phyloP scores from a whole-genome alignment of 108 stramenopile species.

The Cafeteria roenbergensis region DNA sequence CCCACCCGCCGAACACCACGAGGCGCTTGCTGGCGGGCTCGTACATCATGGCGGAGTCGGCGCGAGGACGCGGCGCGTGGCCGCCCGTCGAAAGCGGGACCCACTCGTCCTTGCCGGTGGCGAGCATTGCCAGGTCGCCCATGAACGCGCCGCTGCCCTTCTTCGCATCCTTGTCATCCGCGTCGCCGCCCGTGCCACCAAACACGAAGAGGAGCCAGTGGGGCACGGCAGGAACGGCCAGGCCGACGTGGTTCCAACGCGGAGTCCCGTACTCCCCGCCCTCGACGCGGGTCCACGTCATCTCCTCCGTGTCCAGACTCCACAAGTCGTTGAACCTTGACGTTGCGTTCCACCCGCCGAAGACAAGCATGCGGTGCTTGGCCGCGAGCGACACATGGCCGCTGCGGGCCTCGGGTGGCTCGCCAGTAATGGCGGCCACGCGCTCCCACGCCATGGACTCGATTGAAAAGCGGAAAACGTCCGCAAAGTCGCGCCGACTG shows the following conservation, averaged over 20 bases:
- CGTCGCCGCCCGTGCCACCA: conserved; percentile 58
- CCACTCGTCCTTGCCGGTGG: conserved; percentile 44
- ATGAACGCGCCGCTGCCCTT: conserved; percentile 21
- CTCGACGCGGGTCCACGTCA: conserved; percentile 42
- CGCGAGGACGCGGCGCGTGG: conserved; percentile 39
- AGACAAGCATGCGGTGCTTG: conserved; percentile 45
- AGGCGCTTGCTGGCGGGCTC: conserved; percentile 36
- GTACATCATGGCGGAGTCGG: conserved; percentile 51
- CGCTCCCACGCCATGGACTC: conserved; percentile 35
- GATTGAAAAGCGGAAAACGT: conserved; percentile 39
- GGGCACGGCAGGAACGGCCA: conserved; percentile 59
- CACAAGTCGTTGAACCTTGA: conserved; percentile 58
- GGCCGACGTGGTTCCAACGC: conserved; percentile 58
- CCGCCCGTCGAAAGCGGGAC: conserved; percentile 33
- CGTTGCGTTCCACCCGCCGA: conserved; percentile 62
- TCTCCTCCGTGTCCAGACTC: conserved; percentile 36
- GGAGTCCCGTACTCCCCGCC: conserved; percentile 43
- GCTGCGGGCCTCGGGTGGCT: conserved; percentile 46
- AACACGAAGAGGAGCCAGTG: conserved; percentile 67
- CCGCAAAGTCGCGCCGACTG: conserved; percentile 54
- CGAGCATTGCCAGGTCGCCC: conserved; percentile 49
- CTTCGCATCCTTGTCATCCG: conserved; percentile 12
- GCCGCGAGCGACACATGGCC: conserved; percentile 51
- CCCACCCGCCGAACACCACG: conserved; percentile 64
- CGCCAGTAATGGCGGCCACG: conserved; percentile 31